phyloP scores from a whole-genome alignment of 106 monocot genomes.

The Apostasia ramifera region DNA sequence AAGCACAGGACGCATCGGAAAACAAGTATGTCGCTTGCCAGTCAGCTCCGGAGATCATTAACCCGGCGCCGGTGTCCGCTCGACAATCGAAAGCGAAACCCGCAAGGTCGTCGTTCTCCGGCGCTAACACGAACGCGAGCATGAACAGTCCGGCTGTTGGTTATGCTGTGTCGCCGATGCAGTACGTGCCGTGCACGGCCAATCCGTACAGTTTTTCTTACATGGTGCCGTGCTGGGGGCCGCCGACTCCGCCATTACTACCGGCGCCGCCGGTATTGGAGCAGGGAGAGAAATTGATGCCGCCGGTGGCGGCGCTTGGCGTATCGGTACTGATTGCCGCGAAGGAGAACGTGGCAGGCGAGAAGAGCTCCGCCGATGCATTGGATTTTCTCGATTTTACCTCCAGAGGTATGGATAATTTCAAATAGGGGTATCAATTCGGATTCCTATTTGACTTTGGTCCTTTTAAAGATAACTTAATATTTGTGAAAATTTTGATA shows the following conservation, averaged over 20 bases:
- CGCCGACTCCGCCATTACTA: too few species aligned
- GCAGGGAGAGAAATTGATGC: background rate
- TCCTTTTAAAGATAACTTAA: too few species aligned
- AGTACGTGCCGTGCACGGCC: background rate
- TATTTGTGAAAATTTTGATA: too few species aligned
- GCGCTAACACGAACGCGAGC: too few species aligned
- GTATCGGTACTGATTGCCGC: too few species aligned
- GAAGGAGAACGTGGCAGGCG: too few species aligned
- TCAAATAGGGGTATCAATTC: background rate
- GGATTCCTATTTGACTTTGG: too few species aligned
- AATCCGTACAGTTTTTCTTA: background rate
- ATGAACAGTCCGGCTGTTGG: too few species aligned
- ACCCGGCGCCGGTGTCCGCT: background rate
- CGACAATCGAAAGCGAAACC: background rate
- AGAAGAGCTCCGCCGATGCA: background rate
- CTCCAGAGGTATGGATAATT: background rate
- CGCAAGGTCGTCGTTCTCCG: background rate
- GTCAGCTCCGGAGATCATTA: too few species aligned
- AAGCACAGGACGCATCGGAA: too few species aligned
- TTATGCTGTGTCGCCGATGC: background rate
- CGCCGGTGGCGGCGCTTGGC: background rate
- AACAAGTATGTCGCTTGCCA: too few species aligned
- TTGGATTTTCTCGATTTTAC: background rate
- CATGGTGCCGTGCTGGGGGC: background rate
- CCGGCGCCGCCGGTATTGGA: background rate